Conservation (phyloP, 148 eudicot genomes). For the Rhododendron griersonianum region DNA sequence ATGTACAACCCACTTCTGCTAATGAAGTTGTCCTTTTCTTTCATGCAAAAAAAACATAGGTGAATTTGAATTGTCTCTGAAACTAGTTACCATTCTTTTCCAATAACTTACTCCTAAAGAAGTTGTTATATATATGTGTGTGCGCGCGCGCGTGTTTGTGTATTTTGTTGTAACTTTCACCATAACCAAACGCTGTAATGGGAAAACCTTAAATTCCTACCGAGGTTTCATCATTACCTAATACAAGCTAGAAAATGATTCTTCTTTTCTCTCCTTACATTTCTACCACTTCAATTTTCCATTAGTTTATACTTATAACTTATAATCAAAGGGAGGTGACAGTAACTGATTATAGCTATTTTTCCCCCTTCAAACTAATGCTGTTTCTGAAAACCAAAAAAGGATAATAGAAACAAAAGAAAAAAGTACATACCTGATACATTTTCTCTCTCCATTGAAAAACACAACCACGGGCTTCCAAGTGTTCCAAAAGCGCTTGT, state of each 20-base stretch:
- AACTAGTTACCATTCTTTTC: not conserved
- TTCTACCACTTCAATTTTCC: not conserved
- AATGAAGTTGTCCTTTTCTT: not conserved
- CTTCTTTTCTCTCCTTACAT: not conserved
- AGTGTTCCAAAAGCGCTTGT: slow-evolving; percentile 46
- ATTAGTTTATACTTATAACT: not conserved
- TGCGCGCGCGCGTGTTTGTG: accelerated
- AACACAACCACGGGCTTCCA: slow-evolving; percentile 75
- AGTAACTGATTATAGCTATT: not conserved
- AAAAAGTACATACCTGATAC: slow-evolving; percentile 48
- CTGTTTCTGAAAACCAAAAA: not conserved
- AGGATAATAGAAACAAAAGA: not conserved
- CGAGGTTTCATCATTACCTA: not conserved
- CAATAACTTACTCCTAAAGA: not conserved
- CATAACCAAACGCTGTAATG: too few relatives aligned
- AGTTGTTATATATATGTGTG: not conserved
- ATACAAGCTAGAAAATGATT: not conserved
- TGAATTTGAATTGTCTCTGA: not conserved
- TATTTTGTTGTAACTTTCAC: too few relatives aligned
- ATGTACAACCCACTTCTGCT: not conserved
- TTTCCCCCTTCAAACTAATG: not conserved
- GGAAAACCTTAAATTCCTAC: too few relatives aligned
- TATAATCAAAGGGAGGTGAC: not conserved
- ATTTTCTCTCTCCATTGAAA: slow-evolving; percentile 75
- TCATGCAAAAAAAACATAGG: not conserved